Base-by-base conservation (phyloP, 176 grass and related monocot species). In the Juncus effusus region DNA sequence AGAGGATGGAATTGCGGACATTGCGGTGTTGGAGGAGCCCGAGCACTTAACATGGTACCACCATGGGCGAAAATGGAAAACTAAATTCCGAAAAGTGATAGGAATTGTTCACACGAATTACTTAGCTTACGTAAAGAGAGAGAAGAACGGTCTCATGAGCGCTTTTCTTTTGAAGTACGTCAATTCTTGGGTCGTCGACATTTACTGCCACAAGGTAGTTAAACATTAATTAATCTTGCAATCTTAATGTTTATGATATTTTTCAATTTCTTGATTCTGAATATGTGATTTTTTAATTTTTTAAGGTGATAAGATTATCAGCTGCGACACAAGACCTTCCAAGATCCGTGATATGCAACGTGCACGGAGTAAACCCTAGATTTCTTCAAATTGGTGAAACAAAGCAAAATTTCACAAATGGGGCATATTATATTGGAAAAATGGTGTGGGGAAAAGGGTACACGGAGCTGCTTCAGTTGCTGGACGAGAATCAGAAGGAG, bases 11-110 rank as follows among this genome's bases (percentile, higher is more conserved):
- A 70, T 76, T 71, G 94, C 83, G 61, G 88, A 99, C 50, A 80
- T 99, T 87, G 85, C 94, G 38, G 80, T 99, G 41, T 81, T 99
- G 60, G 94, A 99, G 82, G 85, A 99, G 75, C 94, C 94, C 68
- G 94, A 99, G 66, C 94, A 99, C 82, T 85, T 99, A 72, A 99
- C 94, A 75, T 93, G 94, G 94, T 93, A 89, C 78, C 94, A 99
- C 77, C 88, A 99, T 80, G 94, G 94, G 55, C 85, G 41, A 59
- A 89, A 83, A 85, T 99, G 94, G 94, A 99, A 93, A 84, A 84
- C 60, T 39, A 93, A 99, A 64, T 99, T 99, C 61, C 57, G 37
- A 62, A 92, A 74, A 82, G 94, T 99, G 66, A 89, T 99, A 62
- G 85, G 85, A 73, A 81, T 99, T 65, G 78, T 93, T 72, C 94